Base-by-base conservation (phyloP, 1,284 basidiomycete genomes). In the Marasmius sp. region DNA sequence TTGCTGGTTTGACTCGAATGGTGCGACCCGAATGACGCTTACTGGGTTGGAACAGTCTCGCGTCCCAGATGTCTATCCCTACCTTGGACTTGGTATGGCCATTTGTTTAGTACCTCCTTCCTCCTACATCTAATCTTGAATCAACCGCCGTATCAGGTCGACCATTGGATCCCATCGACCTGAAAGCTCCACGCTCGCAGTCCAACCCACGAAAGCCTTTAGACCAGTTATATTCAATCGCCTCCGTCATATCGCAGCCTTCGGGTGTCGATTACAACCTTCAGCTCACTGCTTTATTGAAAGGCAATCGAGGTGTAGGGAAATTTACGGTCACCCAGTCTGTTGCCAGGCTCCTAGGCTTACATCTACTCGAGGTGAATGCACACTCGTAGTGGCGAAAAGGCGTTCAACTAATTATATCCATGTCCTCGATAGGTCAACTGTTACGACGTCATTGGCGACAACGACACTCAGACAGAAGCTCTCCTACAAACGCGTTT, bases 361-460 rank as follows among this genome's bases (percentile, higher is more conserved):
- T 96, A 61, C 94, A 95, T 73, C 63, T 95, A 0, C 78, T 94
- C 11, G 92, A 95, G 80, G 94, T 93, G 59, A 67, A 79, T 61
- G n/a, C 33, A 38, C 27, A 52, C 34, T 49, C 36, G 22, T 20
- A 7, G 8, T 57, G 14, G 60, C 22, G 37, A 47, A n/a, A 10
- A 20, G 20, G 6, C 1, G 6, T 10, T 14, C 34, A 37, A 48
- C 36, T 11, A 9, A 33, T 36, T 18, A 37, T 34, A 22, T 11
- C 54, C 49, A 52, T 11, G 8, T n/a, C 47, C 27, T 62, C n/a
- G 1, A 8, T 60, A 95, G 93, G 79, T 97, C 49, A 89, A 97
- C 66, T 96, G 94, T 72, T 98, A 89, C 70, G 88, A 94, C 61
- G 72, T 97, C 12, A 71, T 97, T 11, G 91, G 89, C 1, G 96